Evolutionary conservation across 73 alveolate genomes (phyloP).

Genomic region (Urostyla sp.): DNA sequence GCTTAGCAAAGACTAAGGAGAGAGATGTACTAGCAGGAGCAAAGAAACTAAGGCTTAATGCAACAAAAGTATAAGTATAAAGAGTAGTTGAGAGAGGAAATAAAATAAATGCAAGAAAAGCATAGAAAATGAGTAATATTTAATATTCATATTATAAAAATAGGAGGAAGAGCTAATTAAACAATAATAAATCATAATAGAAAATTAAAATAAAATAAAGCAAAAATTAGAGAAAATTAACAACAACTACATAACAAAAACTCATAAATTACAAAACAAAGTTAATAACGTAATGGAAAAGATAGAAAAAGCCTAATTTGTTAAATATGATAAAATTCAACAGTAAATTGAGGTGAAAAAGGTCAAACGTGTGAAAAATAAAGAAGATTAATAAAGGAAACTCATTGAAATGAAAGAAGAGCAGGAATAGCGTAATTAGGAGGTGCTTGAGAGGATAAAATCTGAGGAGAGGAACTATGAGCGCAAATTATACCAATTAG

Average conservation of each 20-base stretch:
- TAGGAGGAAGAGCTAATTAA: not conserved
- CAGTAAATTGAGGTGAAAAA: not conserved
- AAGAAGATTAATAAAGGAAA: slow-evolving; percentile 4
- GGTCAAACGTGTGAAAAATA: not conserved
- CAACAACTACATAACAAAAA: slow-evolving; percentile 5
- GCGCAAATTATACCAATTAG: not conserved
- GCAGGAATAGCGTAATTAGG: not conserved
- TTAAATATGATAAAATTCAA: slow-evolving; percentile 1
- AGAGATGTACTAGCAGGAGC: not conserved
- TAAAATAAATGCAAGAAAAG: not conserved
- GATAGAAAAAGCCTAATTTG: not conserved
- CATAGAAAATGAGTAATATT: not conserved
- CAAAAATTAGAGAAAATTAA: slow-evolving; percentile 16
- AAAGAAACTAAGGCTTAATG: slow-evolving; percentile 7
- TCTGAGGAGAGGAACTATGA: slow-evolving; percentile 23
- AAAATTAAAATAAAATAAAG: slow-evolving; percentile 2
- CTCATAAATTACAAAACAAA: not conserved
- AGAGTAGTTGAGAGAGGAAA: slow-evolving; percentile 2
- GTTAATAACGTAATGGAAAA: not conserved
- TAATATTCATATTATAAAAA: not conserved
- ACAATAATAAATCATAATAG: not conserved
- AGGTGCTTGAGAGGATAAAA: not conserved
- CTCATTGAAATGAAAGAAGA: not conserved
- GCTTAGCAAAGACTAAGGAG: slow-evolving; percentile 21
- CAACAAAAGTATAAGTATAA: not conserved